Evolutionary conservation across 306 rosid genomes (phyloP).

Genomic region (Acacia melanoxylon): DNA sequence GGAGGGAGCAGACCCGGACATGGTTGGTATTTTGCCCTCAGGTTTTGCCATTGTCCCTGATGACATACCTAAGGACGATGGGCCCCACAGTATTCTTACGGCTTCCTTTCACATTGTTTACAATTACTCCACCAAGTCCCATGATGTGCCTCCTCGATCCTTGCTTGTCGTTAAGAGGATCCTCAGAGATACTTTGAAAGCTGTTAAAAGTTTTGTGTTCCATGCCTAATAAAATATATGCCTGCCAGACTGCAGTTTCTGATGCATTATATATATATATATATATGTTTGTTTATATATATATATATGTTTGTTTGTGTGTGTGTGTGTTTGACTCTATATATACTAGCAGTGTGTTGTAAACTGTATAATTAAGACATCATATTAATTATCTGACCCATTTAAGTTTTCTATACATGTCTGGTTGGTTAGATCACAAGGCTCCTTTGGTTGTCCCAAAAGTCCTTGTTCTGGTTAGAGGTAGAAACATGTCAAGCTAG

Average conservation of each 20-base stretch:
- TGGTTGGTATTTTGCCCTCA: slow-evolving; percentile 45
- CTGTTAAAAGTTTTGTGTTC: slow-evolving; percentile 32
- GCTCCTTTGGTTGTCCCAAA: neutral
- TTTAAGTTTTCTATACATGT: too few species aligned
- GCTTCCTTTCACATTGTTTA: slow-evolving; percentile 43
- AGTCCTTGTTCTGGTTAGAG: neutral
- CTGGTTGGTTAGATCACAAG: too few species aligned
- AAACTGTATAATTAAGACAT: too few species aligned
- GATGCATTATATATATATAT: too few species aligned
- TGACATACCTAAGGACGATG: neutral
- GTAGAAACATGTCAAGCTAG: too few species aligned
- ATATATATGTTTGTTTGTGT: too few species aligned
- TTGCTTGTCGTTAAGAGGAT: slow-evolving; percentile 20
- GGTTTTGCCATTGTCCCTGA: slow-evolving; percentile 64
- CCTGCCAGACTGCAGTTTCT: too few species aligned
- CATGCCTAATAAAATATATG: too few species aligned
- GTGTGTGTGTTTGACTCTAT: too few species aligned
- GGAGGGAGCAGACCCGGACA: slow-evolving; percentile 45
- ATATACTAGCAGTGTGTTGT: too few species aligned
- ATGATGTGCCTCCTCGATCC: slow-evolving; percentile 31
- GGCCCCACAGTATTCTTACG: slow-evolving; percentile 34
- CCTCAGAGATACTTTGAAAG: slow-evolving; percentile 27
- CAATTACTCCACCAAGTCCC: neutral
- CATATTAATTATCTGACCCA: too few species aligned
- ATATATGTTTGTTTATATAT: too few species aligned